Base-by-base conservation (phyloP, 108 stramenopile species). In the Cyclotella kingstonii region DNA sequence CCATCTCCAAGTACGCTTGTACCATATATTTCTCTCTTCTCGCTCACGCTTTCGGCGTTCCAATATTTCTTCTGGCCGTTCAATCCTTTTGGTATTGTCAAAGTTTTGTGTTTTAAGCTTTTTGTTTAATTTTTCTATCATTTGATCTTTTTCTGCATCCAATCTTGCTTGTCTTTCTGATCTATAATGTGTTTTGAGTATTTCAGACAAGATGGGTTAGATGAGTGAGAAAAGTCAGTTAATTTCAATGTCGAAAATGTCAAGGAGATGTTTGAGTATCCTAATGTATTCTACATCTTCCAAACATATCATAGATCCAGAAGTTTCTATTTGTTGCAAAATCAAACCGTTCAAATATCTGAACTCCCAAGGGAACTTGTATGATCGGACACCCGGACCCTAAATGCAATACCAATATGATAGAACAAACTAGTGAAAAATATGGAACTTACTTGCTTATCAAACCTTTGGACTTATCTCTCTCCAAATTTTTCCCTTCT, bases 31-130 rank as follows among this genome's bases (percentile, higher is more conserved):
- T 29, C 85, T 71, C 35, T 71, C 70, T 66, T 93, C 89, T 34
- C 92, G 76, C 76, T 93, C 91, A 59, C 72, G 48, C 45, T 81
- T 70, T 18, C 91, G 67, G 40, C 88, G 68, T 41, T 83, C 91
- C 66, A 93, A 74, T 25, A 93, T 82, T 58, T 93, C 92, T 15
- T 93, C 89, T 9, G 92, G 92, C 45, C 92, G 66, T 56, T 90
- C 87, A 63, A 93, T 93, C 30, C 92, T 59, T 73, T 86, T 87
- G 6, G 92, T 93, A 66, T 93, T 93, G 73, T 93, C 92, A 65
- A 89, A 93, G 42, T 88, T 85, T 54, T 72, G 48, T 21, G 70
- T 62, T 30, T 80, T 62, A 22, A 87, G 75, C 18, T 50, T 60
- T 50, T 85, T 83, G 35, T 76, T 87, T 39, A 90, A 49, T 58